phyloP scores from a whole-genome alignment of 2,329 filamentous ascomycete species.

The Chaetomiaceae sp. region DNA sequence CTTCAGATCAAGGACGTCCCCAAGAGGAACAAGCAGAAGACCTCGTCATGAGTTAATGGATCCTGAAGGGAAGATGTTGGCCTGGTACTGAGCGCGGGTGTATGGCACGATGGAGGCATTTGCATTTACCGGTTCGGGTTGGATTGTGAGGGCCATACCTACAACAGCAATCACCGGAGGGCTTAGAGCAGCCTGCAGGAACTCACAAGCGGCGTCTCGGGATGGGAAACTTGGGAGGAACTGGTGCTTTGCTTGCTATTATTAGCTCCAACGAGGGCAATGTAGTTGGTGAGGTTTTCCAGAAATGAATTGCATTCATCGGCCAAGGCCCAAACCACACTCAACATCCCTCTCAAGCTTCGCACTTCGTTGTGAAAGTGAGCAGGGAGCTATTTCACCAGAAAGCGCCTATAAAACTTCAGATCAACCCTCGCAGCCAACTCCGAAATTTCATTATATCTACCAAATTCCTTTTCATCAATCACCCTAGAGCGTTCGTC shows the following conservation, averaged over 20 bases:
- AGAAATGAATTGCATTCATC: slow-evolving; percentile 25
- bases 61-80: slow-evolving; percentile 13
- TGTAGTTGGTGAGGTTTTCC: slow-evolving; percentile 29
- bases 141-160: too few relatives aligned
- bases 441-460: slow-evolving; percentile 26
- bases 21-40: slow-evolving; percentile 38
- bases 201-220: slow-evolving; percentile 48
- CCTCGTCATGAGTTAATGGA: slow-evolving; percentile 20
- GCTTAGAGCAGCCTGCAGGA: too few relatives aligned
- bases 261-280: slow-evolving; percentile 27
- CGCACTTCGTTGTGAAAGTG: background rate
- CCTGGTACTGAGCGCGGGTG: slow-evolving; percentile 18
- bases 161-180: too few relatives aligned
- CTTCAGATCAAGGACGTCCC: slow-evolving; percentile 51
- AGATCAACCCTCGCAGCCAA: slow-evolving; percentile 26
- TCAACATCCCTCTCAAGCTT: background rate
- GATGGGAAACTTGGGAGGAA: slow-evolving; percentile 38
- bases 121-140: slow-evolving; percentile 30
- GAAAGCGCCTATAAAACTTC: slow-evolving; percentile 33
- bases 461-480: slow-evolving; percentile 24
- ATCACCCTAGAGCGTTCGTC: slow-evolving; percentile 33
- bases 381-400: slow-evolving; percentile 20
- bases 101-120: slow-evolving; percentile 25
- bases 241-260: slow-evolving; percentile 32
- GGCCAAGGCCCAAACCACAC: slow-evolving; percentile 16